Evolutionary conservation across 192 early-diverging fungal genomes (phyloP).

Genomic region (Piromyces sp.): DNA sequence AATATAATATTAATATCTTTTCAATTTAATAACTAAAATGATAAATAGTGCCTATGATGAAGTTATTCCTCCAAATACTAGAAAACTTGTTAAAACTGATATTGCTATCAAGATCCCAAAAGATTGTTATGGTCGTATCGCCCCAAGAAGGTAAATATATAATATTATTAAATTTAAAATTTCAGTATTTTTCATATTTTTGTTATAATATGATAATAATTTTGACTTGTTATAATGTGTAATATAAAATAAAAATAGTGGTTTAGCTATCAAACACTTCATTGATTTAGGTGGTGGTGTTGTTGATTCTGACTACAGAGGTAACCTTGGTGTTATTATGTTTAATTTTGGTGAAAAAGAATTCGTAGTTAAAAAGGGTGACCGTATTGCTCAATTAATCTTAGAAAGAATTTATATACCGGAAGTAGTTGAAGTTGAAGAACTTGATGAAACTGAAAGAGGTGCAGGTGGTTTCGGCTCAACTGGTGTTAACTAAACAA

Average conservation of each 20-base stretch:
- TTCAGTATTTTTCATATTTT: too few species aligned
- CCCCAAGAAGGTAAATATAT: constrained; percentile 52
- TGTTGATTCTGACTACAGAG: constrained; percentile 82
- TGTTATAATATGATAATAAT: too few species aligned
- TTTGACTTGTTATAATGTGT: too few species aligned
- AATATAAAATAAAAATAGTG: constrained; percentile 8
- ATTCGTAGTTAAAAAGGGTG: constrained; percentile 61
- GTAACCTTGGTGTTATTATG: constrained; percentile 63
- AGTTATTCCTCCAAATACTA: constrained; percentile 58
- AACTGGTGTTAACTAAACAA: constrained; percentile 21
- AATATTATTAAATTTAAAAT: too few species aligned
- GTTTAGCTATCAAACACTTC: constrained; percentile 77
- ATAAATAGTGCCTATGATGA: constrained; percentile 10
- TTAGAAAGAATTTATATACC: constrained; percentile 71
- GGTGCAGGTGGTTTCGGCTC: constrained; percentile 55
- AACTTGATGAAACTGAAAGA: constrained; percentile 31
- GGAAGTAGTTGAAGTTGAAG: constrained; percentile 57
- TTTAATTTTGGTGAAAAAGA: constrained; percentile 73
- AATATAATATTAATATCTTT: too few species aligned
- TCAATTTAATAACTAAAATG: too few species aligned
- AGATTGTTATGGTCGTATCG: constrained; percentile 88
- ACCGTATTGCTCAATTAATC: constrained; percentile 90
- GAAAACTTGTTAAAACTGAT: constrained; percentile 68
- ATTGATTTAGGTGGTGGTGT: constrained; percentile 82
- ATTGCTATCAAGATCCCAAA: constrained; percentile 65